phyloP scores from a whole-genome alignment of 768 basidiomycete genomes.

The Filobasidium wieringae region DNA sequence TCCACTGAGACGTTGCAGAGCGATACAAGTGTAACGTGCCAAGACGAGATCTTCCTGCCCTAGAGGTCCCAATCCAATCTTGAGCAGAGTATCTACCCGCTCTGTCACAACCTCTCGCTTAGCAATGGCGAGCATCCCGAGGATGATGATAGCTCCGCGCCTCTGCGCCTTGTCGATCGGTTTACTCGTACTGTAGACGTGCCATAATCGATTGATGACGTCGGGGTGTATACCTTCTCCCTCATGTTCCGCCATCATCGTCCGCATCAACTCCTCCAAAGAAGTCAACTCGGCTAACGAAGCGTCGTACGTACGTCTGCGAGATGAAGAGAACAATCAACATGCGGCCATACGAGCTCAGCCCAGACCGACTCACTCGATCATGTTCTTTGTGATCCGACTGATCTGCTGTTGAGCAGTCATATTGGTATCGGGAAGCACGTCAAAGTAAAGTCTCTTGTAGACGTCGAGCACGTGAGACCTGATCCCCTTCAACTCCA shows the following conservation, averaged over 20 bases:
- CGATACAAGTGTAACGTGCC: conserved; percentile 86
- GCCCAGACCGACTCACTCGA: conserved; percentile 53
- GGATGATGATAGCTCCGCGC: conserved; percentile 85
- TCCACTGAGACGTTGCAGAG: conserved; percentile 80
- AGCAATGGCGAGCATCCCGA: conserved; percentile 93
- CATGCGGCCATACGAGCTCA: background rate
- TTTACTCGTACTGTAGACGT: conserved; percentile 39
- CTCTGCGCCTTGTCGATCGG: conserved; percentile 66
- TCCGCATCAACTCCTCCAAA: conserved; percentile 89
- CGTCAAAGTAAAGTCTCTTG: conserved; percentile 74
- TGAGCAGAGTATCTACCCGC: conserved; percentile 69
- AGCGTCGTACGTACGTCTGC: conserved; percentile 76
- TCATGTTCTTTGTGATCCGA: conserved; percentile 90
- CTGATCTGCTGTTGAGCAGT: conserved; percentile 76
- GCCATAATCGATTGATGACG: conserved; percentile 84
- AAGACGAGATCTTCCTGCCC: conserved; percentile 82
- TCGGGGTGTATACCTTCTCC: conserved; percentile 61
- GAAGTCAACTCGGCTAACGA: conserved; percentile 91
- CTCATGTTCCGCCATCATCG: conserved; percentile 69
- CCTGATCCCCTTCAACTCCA: conserved; percentile 76
- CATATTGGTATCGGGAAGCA: conserved; percentile 49
- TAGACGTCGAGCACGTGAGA: conserved; percentile 82
- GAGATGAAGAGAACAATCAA: background rate
- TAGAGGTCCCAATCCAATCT: conserved; percentile 68
- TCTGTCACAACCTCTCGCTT: conserved; percentile 66